Evolutionary conservation across 1,284 basidiomycete species (phyloP), one percentile per base, ranked within the genome.

Genomic region (Neolentinus lepideus): DNA sequence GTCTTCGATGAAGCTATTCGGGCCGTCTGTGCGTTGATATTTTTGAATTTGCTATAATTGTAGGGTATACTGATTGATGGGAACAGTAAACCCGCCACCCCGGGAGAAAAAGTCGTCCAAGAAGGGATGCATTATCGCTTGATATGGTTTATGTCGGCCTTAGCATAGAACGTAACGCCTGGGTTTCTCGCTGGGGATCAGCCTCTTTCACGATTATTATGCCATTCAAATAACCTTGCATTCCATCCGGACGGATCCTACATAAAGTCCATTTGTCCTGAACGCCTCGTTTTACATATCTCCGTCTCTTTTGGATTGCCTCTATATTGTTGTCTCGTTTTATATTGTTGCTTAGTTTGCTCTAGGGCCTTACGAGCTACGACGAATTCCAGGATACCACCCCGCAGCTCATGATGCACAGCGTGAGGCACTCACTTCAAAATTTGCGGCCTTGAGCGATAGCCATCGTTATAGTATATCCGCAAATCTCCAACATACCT

Each of bases 1-100:
- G 94, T 98, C 47, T 98, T 98, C 69, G 95, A 98, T 70, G 94
- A 98, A 72, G 94, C 94, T 31, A 97, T 97, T 67, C 85, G 94
- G 59, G 88, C 88, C 58, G 90, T 92, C 66, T 74, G 92, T 95
- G 71, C 83, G 92, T 89, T 58, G 16, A 12, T 53, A 21, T 54
- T 35, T 31, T 31, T 31, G 29, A 31, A 45, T 47, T 51, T 48
- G 19, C 21, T 55, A 47, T 29, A 43, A 50, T 47, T 55, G 11
- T 46, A 51, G 33, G 19, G 54, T 57, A 59, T 56, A 29, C 48
- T 60, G 45, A 58, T 57, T 47, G 58, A 52, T 45, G n/a, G 29
- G n/a, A 55, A 51, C 63, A 92, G 90, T 92, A 70, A 88, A 90
- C 69, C 90, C 90, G 60, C 82, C 84, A 61, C 78, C 78, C 55